Conservation (phyloP, 768 basidiomycete species). For the Russula ochroleuca region DNA sequence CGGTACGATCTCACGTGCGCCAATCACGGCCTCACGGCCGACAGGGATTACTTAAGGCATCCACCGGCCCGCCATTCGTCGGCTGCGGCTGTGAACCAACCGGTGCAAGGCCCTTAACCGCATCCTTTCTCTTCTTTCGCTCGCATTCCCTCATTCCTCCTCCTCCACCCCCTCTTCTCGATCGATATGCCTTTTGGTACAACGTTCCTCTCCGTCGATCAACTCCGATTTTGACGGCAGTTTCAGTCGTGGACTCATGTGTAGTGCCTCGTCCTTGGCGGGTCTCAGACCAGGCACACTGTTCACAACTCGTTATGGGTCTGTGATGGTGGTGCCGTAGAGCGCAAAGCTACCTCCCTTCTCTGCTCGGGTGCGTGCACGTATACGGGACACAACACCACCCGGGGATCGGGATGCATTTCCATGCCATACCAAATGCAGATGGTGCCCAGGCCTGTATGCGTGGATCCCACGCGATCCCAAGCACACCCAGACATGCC, state of each 20-base stretch:
- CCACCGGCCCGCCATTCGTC: background rate
- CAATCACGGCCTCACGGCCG: background rate
- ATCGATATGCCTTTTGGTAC: background rate
- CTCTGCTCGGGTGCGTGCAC: background rate
- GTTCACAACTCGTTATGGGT: background rate
- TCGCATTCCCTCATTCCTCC: background rate
- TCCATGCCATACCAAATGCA: constrained; percentile 1
- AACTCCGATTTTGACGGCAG: background rate
- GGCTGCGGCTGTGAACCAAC: constrained; percentile 24
- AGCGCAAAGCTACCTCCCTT: background rate
- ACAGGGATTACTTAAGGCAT: constrained; percentile 2
- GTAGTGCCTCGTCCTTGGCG: background rate
- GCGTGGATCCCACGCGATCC: background rate
- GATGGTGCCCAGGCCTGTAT: background rate
- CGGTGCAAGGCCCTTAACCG: constrained; percentile 10
- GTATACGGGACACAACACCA: background rate
- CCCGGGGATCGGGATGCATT: constrained; percentile 8
- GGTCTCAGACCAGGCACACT: background rate
- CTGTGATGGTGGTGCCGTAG: background rate
- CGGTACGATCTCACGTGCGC: constrained; percentile 11
- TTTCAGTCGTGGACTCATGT: background rate
- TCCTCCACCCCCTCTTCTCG: background rate
- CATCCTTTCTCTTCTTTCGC: background rate
- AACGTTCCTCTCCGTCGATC: background rate
- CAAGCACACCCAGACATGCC: background rate